phyloP scores from a whole-genome alignment of 768 basidiomycete species.

The Favolaschia claudopus region DNA sequence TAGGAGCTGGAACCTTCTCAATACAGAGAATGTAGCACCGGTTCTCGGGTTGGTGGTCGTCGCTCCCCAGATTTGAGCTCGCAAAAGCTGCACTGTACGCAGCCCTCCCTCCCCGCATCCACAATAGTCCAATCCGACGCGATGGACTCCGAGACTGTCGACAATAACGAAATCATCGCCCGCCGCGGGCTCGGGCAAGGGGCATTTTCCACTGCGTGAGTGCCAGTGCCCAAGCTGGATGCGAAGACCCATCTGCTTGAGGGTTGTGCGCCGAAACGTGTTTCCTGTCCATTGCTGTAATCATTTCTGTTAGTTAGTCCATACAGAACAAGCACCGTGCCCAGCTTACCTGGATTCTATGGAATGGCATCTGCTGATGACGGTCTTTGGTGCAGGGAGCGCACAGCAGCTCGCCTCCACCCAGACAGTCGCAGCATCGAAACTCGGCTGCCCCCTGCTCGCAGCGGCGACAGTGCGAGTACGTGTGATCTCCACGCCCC shows the following conservation, averaged over 20 bases:
- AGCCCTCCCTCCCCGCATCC: too few species aligned
- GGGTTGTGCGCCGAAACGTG: background rate
- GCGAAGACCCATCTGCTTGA: slow-evolving; percentile 12
- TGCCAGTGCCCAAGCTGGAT: slow-evolving; percentile 21
- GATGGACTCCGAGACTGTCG: slow-evolving; percentile 13
- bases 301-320: background rate
- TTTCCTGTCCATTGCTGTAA: slow-evolving; percentile 17
- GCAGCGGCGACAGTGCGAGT: background rate
- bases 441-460: background rate
- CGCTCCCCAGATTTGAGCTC: too few species aligned
- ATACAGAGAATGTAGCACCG: too few species aligned
- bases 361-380: slow-evolving; percentile 12
- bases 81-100: too few species aligned
- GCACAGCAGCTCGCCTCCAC: background rate
- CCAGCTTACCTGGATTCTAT: slow-evolving; percentile 16
- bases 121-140: too few species aligned
- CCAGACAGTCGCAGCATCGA: slow-evolving; percentile 21
- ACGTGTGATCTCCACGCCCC: background rate
- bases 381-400: background rate
- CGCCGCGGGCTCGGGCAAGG: background rate
- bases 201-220: background rate
- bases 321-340: background rate
- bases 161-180: slow-evolving; percentile 11
- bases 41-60: too few species aligned
- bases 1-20: too few species aligned